A percentile compares a stretch with the other conserved stretches of the same genome.
These are phyloP conservation scores for Pleurotus cornucopiae DNA, from an alignment of 768 basidiomycete genomes.

Conservation along the genomic window DNA sequence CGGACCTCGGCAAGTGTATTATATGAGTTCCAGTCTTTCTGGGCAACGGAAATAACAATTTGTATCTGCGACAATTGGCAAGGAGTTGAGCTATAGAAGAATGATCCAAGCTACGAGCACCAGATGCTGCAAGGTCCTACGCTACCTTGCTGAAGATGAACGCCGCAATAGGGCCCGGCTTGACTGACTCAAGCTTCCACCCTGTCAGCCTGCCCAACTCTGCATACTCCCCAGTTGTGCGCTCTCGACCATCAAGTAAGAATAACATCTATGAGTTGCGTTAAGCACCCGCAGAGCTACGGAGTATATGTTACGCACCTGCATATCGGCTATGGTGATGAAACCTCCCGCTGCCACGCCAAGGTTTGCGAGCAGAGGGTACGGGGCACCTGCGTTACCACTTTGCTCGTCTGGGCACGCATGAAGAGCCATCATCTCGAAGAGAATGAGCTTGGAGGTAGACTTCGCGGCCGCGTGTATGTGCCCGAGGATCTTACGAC, in stretches of 20 bases:
- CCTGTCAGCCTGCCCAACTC: background rate
- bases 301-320: background rate
- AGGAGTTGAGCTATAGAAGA: too few species aligned
- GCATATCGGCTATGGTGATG: background rate
- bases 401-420: conserved; percentile 16
- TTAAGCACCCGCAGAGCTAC: background rate
- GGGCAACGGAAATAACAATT: too few species aligned
- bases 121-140: too few species aligned
- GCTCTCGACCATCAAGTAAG: background rate
- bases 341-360: conserved; percentile 9
- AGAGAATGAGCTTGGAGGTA: conserved; percentile 33
- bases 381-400: background rate
- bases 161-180: background rate
- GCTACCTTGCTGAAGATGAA: background rate
- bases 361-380: conserved; percentile 19
- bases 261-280: background rate
- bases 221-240: background rate
- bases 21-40: too few species aligned
- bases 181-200: conserved; percentile 1
- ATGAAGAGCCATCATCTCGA: conserved; percentile 35
- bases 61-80: too few species aligned
- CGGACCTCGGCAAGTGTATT: too few species aligned
- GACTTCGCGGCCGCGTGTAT: conserved; percentile 31
- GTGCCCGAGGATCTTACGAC: conserved; percentile 29
- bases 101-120: too few species aligned